Evolutionary conservation across 805 yeast genomes (phyloP), one percentile per base, ranked within the genome.

Genomic region (Pachysolen tannophilus): DNA sequence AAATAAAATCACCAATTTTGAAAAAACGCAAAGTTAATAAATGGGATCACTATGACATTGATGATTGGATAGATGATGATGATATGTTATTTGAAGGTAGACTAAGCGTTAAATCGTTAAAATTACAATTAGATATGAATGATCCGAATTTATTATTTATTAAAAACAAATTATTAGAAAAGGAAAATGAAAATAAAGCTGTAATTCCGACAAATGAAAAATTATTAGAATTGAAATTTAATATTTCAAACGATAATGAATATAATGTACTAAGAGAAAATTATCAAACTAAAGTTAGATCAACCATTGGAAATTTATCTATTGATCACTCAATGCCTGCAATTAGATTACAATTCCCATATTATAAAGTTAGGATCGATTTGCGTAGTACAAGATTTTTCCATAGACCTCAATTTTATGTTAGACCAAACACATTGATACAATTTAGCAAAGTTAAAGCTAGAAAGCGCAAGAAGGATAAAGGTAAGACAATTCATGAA

Each of bases 311-410:
- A 30, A 85, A 90, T 45, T 66, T 92, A 43, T 79, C 75, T 33
- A 87, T 92, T 43, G 97, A 92, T 49, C 98, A 92, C 55, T 75
- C 97, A 0, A 68, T 78, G 47, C 95, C 95, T 1, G 97, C 98
- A 0, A 50, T 76, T 19, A 68, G 92, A 33, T 64, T 92, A 32
- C 98, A 92, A 59, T 73, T 87, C 0, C 98, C 98, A 3, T 87
- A 75, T 58, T 92, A 86, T 60, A 84, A 82, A 49, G 96, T 88
- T 20, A 74, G 67, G 41, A 60, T 86, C 24, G 61, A 81, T 5
- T 76, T 77, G 44, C 68, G 69, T 6, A 83, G 82, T 45, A 64
- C 81, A 24, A 69, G 98, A 39, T 68, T 76, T 16, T 83, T 81
- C 63, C 97, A 90, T 50, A 70, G 95, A 43, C 82, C 88, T 1